Evolutionary conservation across 805 yeast genomes (phyloP).

Genomic region (Diddensiella caesifluorescens): DNA sequence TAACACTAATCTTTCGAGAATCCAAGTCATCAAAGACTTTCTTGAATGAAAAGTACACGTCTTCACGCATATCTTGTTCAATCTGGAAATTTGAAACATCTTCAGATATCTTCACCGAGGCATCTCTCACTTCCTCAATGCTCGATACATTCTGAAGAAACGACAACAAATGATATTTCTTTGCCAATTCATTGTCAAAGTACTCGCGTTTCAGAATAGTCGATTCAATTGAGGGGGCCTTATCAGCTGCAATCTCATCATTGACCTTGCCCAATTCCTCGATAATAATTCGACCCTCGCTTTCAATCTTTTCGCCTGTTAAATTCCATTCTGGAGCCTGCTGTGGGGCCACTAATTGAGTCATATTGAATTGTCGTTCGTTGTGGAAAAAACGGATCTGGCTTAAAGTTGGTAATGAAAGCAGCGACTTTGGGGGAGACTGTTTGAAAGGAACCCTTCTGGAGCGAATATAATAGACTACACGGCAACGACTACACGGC

Average conservation of each 20-base stretch:
- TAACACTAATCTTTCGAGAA: conserved; percentile 31
- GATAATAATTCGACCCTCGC: conserved; percentile 42
- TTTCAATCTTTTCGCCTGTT: conserved; percentile 46
- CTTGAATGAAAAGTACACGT: conserved; percentile 56
- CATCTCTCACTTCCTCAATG: conserved; percentile 61
- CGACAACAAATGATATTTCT: conserved; percentile 46
- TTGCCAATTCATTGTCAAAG: conserved; percentile 45
- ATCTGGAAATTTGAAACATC: conserved; percentile 51
- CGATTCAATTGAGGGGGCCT: conserved; percentile 48
- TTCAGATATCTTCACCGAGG: conserved; percentile 60
- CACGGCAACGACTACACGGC: no score
- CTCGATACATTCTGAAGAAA: conserved; percentile 72
- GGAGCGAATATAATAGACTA: no score
- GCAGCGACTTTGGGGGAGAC: no score
- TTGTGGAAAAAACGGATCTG: no score
- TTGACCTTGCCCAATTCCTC: conserved; percentile 41
- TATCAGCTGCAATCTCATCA: conserved; percentile 47
- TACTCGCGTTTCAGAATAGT: conserved; percentile 50
- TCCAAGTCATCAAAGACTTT: conserved; percentile 39
- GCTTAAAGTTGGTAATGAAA: no score
- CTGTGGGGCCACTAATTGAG: conserved; percentile 20
- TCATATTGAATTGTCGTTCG: no score
- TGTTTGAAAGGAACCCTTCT: no score
- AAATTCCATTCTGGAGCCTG: conserved; percentile 52
- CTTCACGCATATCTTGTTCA: conserved; percentile 61